Conservation (phyloP, 768 basidiomycete species). For the Termitomyces bulborhizus region DNA sequence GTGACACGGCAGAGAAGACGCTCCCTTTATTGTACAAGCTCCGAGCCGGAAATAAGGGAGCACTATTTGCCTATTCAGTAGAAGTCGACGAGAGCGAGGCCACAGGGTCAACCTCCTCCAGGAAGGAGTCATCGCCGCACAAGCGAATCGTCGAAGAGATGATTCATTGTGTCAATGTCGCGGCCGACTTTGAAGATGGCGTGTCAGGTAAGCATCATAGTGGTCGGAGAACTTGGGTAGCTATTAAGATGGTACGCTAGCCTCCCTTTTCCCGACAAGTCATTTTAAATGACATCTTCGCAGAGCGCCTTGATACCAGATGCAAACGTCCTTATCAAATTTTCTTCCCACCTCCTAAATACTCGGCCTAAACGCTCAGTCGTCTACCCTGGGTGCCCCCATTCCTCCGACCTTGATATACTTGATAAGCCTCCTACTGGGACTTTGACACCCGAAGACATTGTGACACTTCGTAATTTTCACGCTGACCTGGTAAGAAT, state of each 20-base stretch:
- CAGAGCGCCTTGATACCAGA: conserved; percentile 69
- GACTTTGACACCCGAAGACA: conserved; percentile 46
- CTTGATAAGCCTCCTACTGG: conserved; percentile 23
- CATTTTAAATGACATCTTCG: neutral
- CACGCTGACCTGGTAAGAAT: conserved; percentile 58
- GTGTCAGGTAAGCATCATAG: conserved; percentile 16
- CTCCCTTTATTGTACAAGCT: conserved; percentile 58
- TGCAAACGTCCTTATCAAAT: conserved; percentile 49
- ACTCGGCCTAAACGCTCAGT: conserved; percentile 32
- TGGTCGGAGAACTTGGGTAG: conserved; percentile 72
- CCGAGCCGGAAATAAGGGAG: conserved; percentile 64
- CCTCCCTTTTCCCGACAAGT: neutral
- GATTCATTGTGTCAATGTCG: conserved; percentile 67
- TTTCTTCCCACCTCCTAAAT: conserved; percentile 53
- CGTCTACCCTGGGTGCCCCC: conserved; percentile 67
- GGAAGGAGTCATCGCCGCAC: conserved; percentile 30
- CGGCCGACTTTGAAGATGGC: conserved; percentile 73
- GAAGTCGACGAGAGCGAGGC: conserved; percentile 69
- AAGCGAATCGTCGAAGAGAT: conserved; percentile 72
- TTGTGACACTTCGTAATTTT: conserved; percentile 54
- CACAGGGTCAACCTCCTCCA: conserved; percentile 18
- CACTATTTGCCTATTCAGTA: conserved; percentile 78
- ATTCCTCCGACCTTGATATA: conserved; percentile 50
- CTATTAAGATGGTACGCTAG: conserved; percentile 68
- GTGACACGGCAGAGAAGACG: conserved; percentile 68